phyloP scores from a whole-genome alignment of 345 rosid species.

The Cardamine chenopodiifolia region DNA sequence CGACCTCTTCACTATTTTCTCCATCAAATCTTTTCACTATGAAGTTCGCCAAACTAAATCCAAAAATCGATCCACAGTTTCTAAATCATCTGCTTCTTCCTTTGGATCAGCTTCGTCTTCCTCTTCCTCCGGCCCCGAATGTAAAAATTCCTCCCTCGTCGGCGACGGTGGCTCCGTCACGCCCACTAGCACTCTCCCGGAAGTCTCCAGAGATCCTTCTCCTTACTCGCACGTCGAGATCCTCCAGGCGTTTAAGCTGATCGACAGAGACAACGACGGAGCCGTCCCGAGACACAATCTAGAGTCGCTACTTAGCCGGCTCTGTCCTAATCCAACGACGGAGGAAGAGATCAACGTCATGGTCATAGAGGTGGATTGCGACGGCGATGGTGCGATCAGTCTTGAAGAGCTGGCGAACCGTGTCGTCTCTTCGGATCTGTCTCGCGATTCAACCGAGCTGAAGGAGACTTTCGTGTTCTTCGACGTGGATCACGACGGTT shows the following conservation, averaged over 20 bases:
- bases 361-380: conserved; percentile 50
- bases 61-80: conserved; percentile 51
- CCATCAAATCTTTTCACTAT: conserved; percentile 26
- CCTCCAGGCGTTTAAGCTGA: conserved; percentile 52
- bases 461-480: conserved; percentile 75
- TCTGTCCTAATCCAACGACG: conserved; percentile 54
- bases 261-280: conserved; percentile 66
- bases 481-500: conserved; percentile 83
- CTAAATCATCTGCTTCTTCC: conserved; percentile 58
- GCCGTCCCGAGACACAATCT: conserved; percentile 58
- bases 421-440: conserved; percentile 38
- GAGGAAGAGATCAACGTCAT: conserved; percentile 63
- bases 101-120: conserved; percentile 49
- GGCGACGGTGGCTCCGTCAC: conserved; percentile 43
- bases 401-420: conserved; percentile 55
- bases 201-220: conserved; percentile 43
- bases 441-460: conserved; percentile 56
- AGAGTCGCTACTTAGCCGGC: conserved; percentile 59
- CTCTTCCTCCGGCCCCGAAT: conserved; percentile 37
- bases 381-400: conserved; percentile 45
- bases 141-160: conserved; percentile 10
- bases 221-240: conserved; percentile 47
- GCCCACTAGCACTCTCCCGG: conserved; percentile 73
- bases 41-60: conserved; percentile 58
- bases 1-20: conserved; percentile 17